Base-by-base conservation (phyloP, 2,329 filamentous ascomycete genomes). In the Aureobasidium subglaciale region DNA sequence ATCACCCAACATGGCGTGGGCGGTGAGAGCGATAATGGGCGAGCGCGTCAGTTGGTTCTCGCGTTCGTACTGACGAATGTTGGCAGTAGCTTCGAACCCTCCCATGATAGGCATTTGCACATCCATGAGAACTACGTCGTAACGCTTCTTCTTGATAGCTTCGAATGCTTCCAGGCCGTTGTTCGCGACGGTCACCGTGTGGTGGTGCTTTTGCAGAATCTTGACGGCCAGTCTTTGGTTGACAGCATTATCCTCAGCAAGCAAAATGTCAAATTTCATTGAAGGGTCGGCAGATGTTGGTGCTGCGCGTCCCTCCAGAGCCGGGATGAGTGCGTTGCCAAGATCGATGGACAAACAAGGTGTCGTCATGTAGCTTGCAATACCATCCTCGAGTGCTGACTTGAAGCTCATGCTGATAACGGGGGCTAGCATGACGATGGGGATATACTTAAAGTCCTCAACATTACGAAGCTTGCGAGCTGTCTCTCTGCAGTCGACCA, bases 101-200 rank as follows among this genome's bases (percentile, higher is more conserved):
- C 93, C 93, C 91, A 97, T 97, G 65, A 97, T 88, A n/a, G 93
- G 93, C 93, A 99, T 99, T 70, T 97, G 93, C 16, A 99, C 93
- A 68, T 99, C 93, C 93, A 99, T 99, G 46, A 99, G 80, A 61
- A 99, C 93, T 59, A 96, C 89, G 70, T 99, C 93, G 69, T 95
- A 99, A 68, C 89, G 87, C 74, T 87, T 92, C 68, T 86, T 83
- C 78, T 95, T 91, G 63, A 96, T 85, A n/a, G 88, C 85, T 67
- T 96, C 88, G 13, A 97, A 84, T 1, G 93, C 93, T 67, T 97
- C 92, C 61, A 91, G 81, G 59, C 93, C 93, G 68, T 99, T 99
- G 64, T 91, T 90, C 40, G 96, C 93, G 22, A 99, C 93, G 1
- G 88, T 92, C 22, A 95, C 89, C 24, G 86, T 85, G 67, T 95